Conservation (phyloP, 2,329 filamentous ascomycete species). For the Phaeoacremonium minimum region DNA sequence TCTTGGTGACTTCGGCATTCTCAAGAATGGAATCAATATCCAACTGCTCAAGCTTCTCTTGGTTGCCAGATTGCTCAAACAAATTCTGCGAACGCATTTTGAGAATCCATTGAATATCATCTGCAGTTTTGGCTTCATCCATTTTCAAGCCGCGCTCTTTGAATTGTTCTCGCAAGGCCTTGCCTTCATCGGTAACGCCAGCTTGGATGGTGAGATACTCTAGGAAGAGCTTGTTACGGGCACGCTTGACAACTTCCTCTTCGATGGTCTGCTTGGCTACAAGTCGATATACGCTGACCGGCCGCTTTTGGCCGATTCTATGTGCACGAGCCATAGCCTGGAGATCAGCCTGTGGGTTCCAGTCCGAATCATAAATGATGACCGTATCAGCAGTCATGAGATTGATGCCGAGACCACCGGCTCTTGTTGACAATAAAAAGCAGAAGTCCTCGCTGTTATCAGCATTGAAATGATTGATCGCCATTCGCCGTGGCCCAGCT, state of each 20-base stretch:
- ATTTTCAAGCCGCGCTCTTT: slow-evolving; percentile 71
- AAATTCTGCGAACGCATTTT: slow-evolving; percentile 99
- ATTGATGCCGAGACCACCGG: slow-evolving; percentile 97
- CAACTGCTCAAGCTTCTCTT: slow-evolving; percentile 92
- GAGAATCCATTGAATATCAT: slow-evolving; percentile 93
- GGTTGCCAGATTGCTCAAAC: slow-evolving; percentile 96
- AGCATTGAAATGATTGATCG: slow-evolving; percentile 99
- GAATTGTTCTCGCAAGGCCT: slow-evolving; percentile 69
- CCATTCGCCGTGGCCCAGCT: slow-evolving; percentile 79
- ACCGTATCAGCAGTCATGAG: slow-evolving; percentile 98
- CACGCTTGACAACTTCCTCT: slow-evolving; percentile 93
- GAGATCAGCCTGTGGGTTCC: slow-evolving; percentile 97
- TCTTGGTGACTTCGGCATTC: slow-evolving; percentile 95
- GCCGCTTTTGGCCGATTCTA: slow-evolving; percentile 92
- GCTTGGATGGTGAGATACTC: slow-evolving; percentile 97
- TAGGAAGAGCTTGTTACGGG: slow-evolving; percentile 93
- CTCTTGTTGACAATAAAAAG: slow-evolving; percentile 90
- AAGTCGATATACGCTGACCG: slow-evolving; percentile 92
- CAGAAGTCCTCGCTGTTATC: slow-evolving; percentile 93
- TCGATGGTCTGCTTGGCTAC: slow-evolving; percentile 98
- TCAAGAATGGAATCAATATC: slow-evolving; percentile 97
- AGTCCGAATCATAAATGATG: slow-evolving; percentile 95
- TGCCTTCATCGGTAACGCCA: slow-evolving; percentile 92
- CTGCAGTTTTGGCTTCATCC: slow-evolving; percentile 82
- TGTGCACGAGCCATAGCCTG: slow-evolving; percentile 98